Evolutionary conservation across 768 basidiomycete genomes (phyloP), one percentile per base, ranked within the genome.

Genomic region (Suillus placidus): DNA sequence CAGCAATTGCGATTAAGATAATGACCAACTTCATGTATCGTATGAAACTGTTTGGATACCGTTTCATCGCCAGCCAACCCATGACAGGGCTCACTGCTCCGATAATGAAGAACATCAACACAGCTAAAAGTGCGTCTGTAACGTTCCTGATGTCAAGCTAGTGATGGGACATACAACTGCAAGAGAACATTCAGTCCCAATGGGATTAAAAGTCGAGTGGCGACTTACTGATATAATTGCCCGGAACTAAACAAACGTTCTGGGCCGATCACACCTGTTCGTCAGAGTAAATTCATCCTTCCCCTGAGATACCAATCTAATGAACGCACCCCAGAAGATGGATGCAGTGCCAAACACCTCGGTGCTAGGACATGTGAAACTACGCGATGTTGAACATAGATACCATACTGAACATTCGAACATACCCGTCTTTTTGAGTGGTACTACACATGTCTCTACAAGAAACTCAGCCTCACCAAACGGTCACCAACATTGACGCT

Each of bases 91-190:
- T 84, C 16, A 86, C 69, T 9, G 89, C 87, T 35, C 93, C 93
- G 51, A 90, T 80, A 60, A 91, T 76, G 80, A 94, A 94, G 78
- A 92, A 93, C 65, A 86, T 87, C 20, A 85, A 73, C 26, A 93
- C 77, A 5, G 82, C 88, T 85, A 30, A 2, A 42, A 55, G 66
- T n/a, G 13, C 58, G 34, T 83, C 75, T 77, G 80, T 66, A 35
- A 72, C 23, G 38, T 3, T 20, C 7, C 30, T 34, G 37, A 63
- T 45, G n/a, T 23, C 40, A 62, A 43, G 61, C 63, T 56, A 42
- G 60, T 43, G 45, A 6, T 52, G 57, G 63, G 72, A 67, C 55
- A 71, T 64, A 37, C 68, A 52, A 32, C 63, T 69, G 72, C 74
- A 49, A 57, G 70, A 67, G 34, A 13, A 18, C 6, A 32, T 30